phyloP scores from a whole-genome alignment of 1,139 yeast species.

The Diutina ranongensis region DNA sequence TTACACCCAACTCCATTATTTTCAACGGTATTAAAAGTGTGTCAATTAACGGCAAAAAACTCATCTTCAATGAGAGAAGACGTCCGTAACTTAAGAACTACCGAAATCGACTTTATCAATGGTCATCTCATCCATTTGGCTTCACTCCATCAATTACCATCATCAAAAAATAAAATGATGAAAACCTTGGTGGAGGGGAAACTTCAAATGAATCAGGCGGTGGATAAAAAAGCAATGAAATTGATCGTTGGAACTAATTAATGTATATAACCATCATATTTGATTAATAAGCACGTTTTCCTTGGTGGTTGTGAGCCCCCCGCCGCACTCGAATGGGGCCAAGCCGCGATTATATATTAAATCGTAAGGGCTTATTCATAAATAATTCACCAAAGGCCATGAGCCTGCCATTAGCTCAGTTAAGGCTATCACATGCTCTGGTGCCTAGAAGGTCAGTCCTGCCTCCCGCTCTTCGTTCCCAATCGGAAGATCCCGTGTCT shows the following conservation, averaged over 20 bases:
- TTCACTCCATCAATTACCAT: not conserved
- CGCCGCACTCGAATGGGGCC: too few species aligned
- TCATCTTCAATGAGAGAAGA: constrained; percentile 88
- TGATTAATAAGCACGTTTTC: too few species aligned
- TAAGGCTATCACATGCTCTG: not conserved
- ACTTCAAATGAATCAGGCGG: not conserved
- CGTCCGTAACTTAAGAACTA: constrained; percentile 41
- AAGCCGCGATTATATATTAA: too few species aligned
- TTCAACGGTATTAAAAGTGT: constrained; percentile 34
- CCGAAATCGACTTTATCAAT: constrained; percentile 74
- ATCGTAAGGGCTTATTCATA: too few species aligned
- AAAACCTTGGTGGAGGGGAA: not conserved
- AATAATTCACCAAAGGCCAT: too few species aligned
- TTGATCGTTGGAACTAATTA: not conserved
- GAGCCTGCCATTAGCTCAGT: constrained; percentile 3
- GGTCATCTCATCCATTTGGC: constrained; percentile 37
- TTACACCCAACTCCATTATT: constrained; percentile 35
- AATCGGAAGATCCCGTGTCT: not conserved
- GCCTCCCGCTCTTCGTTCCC: not conserved
- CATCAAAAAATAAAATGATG: not conserved
- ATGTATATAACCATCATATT: too few species aligned
- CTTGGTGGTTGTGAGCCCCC: too few species aligned
- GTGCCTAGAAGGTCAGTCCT: not conserved
- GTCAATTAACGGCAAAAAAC: constrained; percentile 41
- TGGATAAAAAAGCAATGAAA: not conserved